These are phyloP conservation scores for Pichia sp. DNA, from an alignment of 1,139 yeast genomes.

Conservation along the genomic window DNA sequence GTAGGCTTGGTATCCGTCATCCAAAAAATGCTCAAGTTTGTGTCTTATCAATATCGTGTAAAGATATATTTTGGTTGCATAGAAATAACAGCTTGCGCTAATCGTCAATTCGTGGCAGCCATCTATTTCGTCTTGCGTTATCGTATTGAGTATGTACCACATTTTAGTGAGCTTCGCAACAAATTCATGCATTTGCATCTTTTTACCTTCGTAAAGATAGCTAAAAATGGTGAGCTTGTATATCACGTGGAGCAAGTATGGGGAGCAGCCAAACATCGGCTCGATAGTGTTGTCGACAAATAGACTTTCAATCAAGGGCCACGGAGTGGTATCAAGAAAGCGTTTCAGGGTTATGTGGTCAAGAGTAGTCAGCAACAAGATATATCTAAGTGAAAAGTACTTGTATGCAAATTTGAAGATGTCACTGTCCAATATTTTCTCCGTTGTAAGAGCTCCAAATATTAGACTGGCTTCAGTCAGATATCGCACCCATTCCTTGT, in stretches of 20 bases:
- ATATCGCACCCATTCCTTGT: slow-evolving; percentile 31
- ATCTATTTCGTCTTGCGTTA: slow-evolving; percentile 15
- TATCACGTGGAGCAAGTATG: slow-evolving; percentile 27
- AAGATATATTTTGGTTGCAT: slow-evolving; percentile 9
- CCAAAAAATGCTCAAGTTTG: slow-evolving; percentile 4
- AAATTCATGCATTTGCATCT: slow-evolving; percentile 7
- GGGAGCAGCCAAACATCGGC: slow-evolving; percentile 34
- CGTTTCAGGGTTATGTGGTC: slow-evolving; percentile 18
- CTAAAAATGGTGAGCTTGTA: slow-evolving; percentile 26
- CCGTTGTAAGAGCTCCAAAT: slow-evolving; percentile 24
- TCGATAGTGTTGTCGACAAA: slow-evolving; percentile 28
- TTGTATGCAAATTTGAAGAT: slow-evolving; percentile 31
- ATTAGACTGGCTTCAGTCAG: slow-evolving; percentile 32
- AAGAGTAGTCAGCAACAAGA: slow-evolving; percentile 30
- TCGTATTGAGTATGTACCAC: slow-evolving; percentile 18
- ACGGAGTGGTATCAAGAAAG: slow-evolving; percentile 23
- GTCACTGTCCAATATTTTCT: slow-evolving; percentile 24
- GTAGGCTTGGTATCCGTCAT: slow-evolving; percentile 11
- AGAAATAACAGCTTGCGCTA: slow-evolving; percentile 12
- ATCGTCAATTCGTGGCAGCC: slow-evolving; percentile 13
- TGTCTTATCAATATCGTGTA: slow-evolving; percentile 5
- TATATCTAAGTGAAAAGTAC: slow-evolving; percentile 31
- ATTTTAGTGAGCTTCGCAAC: slow-evolving; percentile 8
- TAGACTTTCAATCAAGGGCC: slow-evolving; percentile 28
- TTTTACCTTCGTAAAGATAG: slow-evolving; percentile 16